Percentiles rank a stretch among this genome's conserved stretches.
Conservation (phyloP, 345 rosid species). For the Lepidium didymum region DNA sequence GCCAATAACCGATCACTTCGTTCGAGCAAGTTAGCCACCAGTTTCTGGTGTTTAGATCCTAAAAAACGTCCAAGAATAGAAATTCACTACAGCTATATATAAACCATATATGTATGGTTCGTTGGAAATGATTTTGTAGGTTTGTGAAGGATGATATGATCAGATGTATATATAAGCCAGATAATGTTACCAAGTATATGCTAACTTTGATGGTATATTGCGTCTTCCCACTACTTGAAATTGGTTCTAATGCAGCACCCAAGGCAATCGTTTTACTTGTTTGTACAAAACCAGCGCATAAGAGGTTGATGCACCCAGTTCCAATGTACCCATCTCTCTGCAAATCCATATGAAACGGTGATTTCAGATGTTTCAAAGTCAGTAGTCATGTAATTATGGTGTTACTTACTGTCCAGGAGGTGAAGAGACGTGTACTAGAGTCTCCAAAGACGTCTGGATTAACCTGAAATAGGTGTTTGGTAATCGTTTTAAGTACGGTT, state of each 20-base stretch:
- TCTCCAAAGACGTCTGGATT: conserved; percentile 29
- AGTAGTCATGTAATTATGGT: not conserved
- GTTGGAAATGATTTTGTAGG: not conserved
- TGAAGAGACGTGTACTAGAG: conserved; percentile 21
- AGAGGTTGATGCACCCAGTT: conserved; percentile 41
- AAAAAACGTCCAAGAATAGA: not conserved
- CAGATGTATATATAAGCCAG: not conserved
- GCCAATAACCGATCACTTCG: conserved; percentile 36
- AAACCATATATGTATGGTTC: not conserved
- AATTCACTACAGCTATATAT: not conserved
- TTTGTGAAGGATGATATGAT: conserved; percentile 5
- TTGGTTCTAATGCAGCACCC: conserved; percentile 24
- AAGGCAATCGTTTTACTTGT: conserved; percentile 16
- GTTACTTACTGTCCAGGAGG: conserved; percentile 33
- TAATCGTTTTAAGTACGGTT: not conserved
- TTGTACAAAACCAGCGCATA: conserved; percentile 49
- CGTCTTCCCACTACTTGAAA: not conserved
- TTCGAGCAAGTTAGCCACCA: conserved; percentile 41
- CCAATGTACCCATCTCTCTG: conserved; percentile 26
- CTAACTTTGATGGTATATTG: conserved; percentile 24
- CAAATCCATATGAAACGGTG: not conserved
- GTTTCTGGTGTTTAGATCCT: conserved; percentile 38
- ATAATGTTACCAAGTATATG: conserved; percentile 28
- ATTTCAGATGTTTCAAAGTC: not conserved
- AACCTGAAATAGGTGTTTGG: conserved; percentile 12